Percentiles rank a stretch among this genome's conserved stretches.
These are phyloP conservation scores for Phytophthora podocarpi DNA, from an alignment of 352 stramenopile species.

Conservation along the genomic window DNA sequence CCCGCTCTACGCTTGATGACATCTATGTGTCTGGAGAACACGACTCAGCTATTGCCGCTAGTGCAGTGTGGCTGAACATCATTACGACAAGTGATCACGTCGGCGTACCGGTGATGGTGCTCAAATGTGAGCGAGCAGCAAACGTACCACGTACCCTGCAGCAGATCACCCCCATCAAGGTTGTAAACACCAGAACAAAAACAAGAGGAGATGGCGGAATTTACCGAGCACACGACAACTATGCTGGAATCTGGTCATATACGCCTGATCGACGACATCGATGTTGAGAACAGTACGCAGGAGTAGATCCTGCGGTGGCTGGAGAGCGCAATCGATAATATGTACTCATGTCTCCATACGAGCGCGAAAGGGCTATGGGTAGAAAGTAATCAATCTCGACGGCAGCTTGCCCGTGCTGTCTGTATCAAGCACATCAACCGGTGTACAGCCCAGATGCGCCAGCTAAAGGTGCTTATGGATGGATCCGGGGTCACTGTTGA, in stretches of 20 bases:
- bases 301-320: not conserved
- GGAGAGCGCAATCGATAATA: conserved; percentile 1
- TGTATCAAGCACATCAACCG: not conserved
- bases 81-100: conserved; percentile 1
- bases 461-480: not conserved
- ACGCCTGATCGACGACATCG: not conserved
- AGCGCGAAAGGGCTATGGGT: not conserved
- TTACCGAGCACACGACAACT: not conserved
- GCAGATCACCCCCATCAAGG: not conserved
- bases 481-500: too few species aligned
- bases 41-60: too few species aligned
- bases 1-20: too few species aligned
- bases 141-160: not conserved
- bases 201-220: not conserved
- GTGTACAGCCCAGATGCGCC: not conserved
- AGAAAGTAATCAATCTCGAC: not conserved
- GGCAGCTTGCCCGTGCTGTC: not conserved
- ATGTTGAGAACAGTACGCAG: not conserved
- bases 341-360: not conserved
- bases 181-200: conserved; percentile 4
- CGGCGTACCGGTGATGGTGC: not conserved
- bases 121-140: not conserved
- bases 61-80: not conserved
- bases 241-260: not conserved
- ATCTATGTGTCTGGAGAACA: too few species aligned